These are phyloP conservation scores for Cunninghamia lanceolata DNA, from an alignment of 75 land plant genomes.

Conservation along the genomic window DNA sequence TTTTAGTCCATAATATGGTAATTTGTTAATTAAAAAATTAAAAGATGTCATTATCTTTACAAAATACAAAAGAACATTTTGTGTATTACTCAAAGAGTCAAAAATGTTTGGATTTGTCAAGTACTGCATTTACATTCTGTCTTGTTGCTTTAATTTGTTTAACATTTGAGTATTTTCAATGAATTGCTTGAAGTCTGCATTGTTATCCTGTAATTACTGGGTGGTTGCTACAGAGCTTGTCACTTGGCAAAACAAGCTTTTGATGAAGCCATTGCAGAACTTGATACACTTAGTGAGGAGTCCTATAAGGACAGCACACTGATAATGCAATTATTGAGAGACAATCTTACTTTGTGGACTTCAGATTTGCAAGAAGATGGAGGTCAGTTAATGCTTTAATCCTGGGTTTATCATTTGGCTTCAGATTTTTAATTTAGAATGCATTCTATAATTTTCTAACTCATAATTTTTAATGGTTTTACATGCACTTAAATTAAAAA, in stretches of 20 bases:
- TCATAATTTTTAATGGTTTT: neutral
- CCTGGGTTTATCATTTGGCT: neutral
- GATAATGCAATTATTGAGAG: constrained; percentile 94
- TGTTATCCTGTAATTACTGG: neutral
- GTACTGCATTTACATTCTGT: neutral
- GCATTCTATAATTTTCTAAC: neutral
- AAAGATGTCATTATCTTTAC: neutral
- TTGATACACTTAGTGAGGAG: constrained; percentile 91
- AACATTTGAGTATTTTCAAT: neutral
- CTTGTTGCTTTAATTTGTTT: neutral
- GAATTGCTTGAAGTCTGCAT: neutral
- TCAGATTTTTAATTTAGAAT: neutral
- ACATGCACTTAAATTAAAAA: neutral
- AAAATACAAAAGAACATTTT: neutral
- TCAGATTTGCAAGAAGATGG: constrained; percentile 96
- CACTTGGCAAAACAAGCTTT: constrained; percentile 96
- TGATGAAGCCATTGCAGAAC: constrained; percentile 97
- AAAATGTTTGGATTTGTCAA: neutral
- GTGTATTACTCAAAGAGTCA: neutral
- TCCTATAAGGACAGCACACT: constrained; percentile 97
- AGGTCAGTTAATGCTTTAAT: constrained; percentile 35
- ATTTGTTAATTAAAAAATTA: neutral
- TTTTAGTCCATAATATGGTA: neutral
- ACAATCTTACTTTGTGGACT: constrained; percentile 97
- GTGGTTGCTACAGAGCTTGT: constrained; percentile 67